Evolutionary conservation across 2,329 filamentous ascomycete genomes (phyloP).

Genomic region (Triangularia verruculosa): DNA sequence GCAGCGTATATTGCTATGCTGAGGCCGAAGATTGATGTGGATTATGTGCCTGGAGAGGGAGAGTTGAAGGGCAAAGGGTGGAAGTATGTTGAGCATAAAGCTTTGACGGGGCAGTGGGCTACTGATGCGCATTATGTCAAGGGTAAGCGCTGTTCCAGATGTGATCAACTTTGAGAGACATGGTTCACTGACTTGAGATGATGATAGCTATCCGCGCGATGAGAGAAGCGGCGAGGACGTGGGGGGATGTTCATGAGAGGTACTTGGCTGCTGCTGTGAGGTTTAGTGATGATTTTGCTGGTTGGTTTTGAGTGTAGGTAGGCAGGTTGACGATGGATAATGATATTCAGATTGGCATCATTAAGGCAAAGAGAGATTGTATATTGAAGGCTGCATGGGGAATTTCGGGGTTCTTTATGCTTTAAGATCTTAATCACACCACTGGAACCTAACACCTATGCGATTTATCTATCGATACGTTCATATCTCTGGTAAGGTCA

Average conservation of each 20-base stretch:
- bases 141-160: slow-evolving; percentile 48
- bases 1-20: slow-evolving; percentile 73
- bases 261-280: slow-evolving; percentile 68
- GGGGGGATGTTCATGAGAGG: slow-evolving; percentile 65
- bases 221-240: slow-evolving; percentile 69
- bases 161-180: background rate
- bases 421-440: background rate
- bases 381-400: background rate
- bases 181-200: background rate
- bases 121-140: slow-evolving; percentile 85
- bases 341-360: background rate
- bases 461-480: background rate
- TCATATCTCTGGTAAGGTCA: background rate
- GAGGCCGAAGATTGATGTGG: slow-evolving; percentile 68
- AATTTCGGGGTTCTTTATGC: background rate
- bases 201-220: slow-evolving; percentile 64
- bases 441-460: background rate
- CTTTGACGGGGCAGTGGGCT: slow-evolving; percentile 63
- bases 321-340: background rate
- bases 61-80: slow-evolving; percentile 67
- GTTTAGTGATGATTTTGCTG: slow-evolving; percentile 70
- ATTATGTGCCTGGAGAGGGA: slow-evolving; percentile 51
- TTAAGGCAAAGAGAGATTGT: background rate
- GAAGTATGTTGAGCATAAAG: slow-evolving; percentile 71
- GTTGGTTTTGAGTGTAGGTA: slow-evolving; percentile 48